These are phyloP conservation scores for Diutina neorugosa DNA, from an alignment of 1,139 yeast species.

Conservation along the genomic window DNA sequence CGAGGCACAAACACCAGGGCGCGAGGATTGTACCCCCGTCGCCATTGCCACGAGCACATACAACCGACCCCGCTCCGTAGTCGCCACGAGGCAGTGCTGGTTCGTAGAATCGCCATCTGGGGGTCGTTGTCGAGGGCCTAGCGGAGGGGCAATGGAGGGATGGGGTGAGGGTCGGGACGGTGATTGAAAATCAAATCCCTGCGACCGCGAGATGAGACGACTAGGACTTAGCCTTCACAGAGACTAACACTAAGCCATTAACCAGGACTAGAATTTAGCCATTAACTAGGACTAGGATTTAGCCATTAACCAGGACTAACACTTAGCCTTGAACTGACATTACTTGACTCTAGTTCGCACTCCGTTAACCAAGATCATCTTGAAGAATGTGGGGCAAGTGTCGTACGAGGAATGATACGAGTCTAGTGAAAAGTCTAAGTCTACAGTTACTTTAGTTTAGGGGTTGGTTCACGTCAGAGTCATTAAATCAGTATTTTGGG, in stretches of 20 bases:
- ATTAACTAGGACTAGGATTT: too few relatives aligned
- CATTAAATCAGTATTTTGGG: conserved; percentile 65
- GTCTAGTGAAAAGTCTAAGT: too few relatives aligned
- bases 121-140: background rate
- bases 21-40: background rate
- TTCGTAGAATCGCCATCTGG: background rate
- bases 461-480: conserved; percentile 37
- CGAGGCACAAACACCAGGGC: background rate
- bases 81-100: background rate
- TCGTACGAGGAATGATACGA: too few relatives aligned
- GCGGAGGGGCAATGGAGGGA: background rate
- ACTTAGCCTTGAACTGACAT: too few relatives aligned
- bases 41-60: background rate
- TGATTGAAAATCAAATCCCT: background rate
- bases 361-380: too few relatives aligned
- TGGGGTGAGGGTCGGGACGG: background rate
- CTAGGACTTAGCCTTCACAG: too few relatives aligned
- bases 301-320: too few relatives aligned
- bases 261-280: too few relatives aligned
- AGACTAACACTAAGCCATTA: too few relatives aligned
- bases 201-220: background rate
- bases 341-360: too few relatives aligned
- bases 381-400: too few relatives aligned
- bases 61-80: background rate
- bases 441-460: background rate